Evolutionary conservation across 169 alveolate genomes (phyloP).

Genomic region (Ichthyophthirius multifiliis): DNA sequence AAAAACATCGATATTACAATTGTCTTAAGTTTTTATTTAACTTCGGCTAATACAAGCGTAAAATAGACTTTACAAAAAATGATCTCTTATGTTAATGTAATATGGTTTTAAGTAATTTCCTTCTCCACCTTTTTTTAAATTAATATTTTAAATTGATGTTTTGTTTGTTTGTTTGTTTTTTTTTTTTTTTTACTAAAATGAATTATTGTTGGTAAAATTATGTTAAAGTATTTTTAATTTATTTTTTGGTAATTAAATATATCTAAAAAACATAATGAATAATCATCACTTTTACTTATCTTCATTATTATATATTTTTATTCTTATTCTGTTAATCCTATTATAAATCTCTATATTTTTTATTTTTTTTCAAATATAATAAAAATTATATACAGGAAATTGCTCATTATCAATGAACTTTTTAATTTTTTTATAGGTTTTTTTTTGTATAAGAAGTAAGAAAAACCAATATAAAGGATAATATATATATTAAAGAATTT

Average conservation of each 20-base stretch:
- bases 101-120: background rate
- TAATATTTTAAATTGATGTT: no score
- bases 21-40: background rate
- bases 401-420: background rate
- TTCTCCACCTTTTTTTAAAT: no score
- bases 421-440: background rate
- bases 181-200: no score
- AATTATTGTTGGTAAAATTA: background rate
- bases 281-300: background rate
- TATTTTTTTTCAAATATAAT: background rate
- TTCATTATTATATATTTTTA: background rate
- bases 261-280: background rate
- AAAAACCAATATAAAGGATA: slow-evolving; percentile 4
- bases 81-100: background rate
- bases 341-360: background rate
- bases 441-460: background rate
- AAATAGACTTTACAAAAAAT: background rate
- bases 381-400: background rate
- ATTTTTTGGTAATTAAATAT: background rate
- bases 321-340: background rate
- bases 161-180: no score
- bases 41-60: background rate
- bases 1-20: background rate
- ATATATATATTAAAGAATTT: background rate
- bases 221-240: background rate